phyloP scores from a whole-genome alignment of 2,329 filamentous ascomycete genomes.

The Sarocladium kiliense region DNA sequence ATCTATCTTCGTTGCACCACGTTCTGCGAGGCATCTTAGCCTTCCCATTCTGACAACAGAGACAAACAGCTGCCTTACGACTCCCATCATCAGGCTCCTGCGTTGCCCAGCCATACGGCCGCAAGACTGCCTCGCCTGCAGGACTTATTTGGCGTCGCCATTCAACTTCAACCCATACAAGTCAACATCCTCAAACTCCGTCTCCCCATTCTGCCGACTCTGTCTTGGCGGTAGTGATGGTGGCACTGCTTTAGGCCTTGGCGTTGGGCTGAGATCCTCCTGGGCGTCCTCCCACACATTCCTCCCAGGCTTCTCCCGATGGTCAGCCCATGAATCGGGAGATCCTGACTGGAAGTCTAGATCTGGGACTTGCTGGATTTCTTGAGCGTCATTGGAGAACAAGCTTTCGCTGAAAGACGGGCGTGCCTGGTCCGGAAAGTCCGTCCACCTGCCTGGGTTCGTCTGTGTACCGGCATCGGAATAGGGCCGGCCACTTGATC shows the following conservation, averaged over 20 bases:
- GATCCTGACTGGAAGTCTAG: background rate
- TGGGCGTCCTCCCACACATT: constrained; percentile 3
- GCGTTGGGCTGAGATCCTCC: constrained; percentile 2
- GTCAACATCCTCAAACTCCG: constrained; percentile 11
- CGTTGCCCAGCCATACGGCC: too few relatives aligned
- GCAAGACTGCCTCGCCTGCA: too few relatives aligned
- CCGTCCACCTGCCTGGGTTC: background rate
- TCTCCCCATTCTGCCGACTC: background rate
- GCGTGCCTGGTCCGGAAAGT: background rate
- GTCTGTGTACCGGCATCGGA: background rate
- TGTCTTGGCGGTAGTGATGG: constrained; percentile 8
- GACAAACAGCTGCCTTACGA: too few relatives aligned
- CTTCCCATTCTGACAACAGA: background rate
- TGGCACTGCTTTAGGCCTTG: constrained; percentile 10
- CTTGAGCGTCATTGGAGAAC: background rate
- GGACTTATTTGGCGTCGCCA: background rate
- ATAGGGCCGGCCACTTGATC: background rate
- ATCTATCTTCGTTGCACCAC: background rate
- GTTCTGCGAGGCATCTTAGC: background rate
- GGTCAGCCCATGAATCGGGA: background rate
- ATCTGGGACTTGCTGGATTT: background rate
- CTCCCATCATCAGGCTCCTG: too few relatives aligned
- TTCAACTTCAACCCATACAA: background rate
- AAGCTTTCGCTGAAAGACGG: background rate
- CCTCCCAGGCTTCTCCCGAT: background rate